Percentiles rank a stretch among this genome's conserved stretches.
These are phyloP conservation scores for Colletotrichum echinochloae DNA, from an alignment of 2,329 filamentous ascomycete genomes.

Conservation along the genomic window DNA sequence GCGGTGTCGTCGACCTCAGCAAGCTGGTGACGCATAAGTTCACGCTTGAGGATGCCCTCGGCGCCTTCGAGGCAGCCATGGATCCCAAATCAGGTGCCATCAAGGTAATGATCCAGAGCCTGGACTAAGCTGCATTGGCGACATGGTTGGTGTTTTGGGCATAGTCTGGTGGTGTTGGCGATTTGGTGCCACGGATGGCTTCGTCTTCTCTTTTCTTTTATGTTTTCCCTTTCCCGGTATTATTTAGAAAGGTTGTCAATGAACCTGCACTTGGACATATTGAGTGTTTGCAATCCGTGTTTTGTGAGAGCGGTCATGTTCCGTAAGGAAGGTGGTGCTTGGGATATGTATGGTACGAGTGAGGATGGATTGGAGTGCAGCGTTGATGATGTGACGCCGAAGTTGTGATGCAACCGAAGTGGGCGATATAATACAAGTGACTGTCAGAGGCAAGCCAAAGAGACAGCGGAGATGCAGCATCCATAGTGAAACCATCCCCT, in stretches of 20 bases:
- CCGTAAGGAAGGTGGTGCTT: neutral
- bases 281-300: too few species aligned
- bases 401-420: neutral
- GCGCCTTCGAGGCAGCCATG: constrained; percentile 90
- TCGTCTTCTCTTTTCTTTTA: neutral
- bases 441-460: neutral
- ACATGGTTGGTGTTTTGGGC: constrained; percentile 37
- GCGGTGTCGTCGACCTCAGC: constrained; percentile 83
- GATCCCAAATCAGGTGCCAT: constrained; percentile 95
- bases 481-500: neutral
- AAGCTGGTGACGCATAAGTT: constrained; percentile 91
- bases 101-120: constrained; percentile 92
- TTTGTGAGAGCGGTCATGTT: neutral
- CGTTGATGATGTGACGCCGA: neutral
- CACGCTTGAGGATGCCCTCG: constrained; percentile 84
- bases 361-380: neutral
- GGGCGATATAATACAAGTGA: neutral
- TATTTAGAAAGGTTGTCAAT: constrained; percentile 28
- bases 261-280: neutral
- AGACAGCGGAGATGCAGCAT: neutral
- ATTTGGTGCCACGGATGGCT: constrained; percentile 39
- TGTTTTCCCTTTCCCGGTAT: constrained; percentile 16
- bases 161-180: constrained; percentile 32
- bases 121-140: constrained; percentile 55
- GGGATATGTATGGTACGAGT: neutral